Percentiles rank a stretch among this genome's conserved stretches.
Evolutionary conservation across 2,329 filamentous ascomycete species (phyloP).

Genomic region (Metarhizium rileyi): DNA sequence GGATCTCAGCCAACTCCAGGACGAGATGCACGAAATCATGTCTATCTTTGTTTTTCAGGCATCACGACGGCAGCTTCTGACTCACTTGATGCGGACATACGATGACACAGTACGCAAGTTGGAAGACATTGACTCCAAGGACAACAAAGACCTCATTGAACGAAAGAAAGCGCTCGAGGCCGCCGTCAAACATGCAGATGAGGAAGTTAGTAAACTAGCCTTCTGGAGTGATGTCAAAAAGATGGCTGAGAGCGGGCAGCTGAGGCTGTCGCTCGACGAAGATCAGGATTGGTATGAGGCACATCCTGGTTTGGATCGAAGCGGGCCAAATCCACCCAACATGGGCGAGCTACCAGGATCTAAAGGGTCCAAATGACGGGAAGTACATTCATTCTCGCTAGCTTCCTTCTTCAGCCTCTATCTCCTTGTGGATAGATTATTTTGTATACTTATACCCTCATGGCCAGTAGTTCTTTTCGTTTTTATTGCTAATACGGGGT

Average conservation of each 20-base stretch:
- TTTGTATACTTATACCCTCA: neutral
- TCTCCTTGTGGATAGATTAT: neutral
- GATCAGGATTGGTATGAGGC: constrained; percentile 26
- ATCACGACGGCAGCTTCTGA: constrained; percentile 68
- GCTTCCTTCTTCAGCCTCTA: neutral
- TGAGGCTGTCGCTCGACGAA: constrained; percentile 32
- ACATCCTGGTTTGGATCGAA: constrained; percentile 45
- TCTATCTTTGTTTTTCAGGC: constrained; percentile 79
- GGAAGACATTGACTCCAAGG: constrained; percentile 29
- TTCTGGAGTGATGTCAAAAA: constrained; percentile 81
- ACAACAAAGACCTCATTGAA: constrained; percentile 20
- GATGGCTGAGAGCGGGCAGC: constrained; percentile 47
- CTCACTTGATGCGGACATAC: constrained; percentile 53
- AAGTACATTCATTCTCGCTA: neutral
- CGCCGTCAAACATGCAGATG: constrained; percentile 66
- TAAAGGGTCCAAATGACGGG: neutral
- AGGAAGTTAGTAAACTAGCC: constrained; percentile 70
- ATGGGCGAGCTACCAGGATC: constrained; percentile 9
- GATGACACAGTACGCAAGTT: constrained; percentile 29
- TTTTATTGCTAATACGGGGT: neutral
- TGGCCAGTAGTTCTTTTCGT: neutral
- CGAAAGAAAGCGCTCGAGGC: constrained; percentile 60
- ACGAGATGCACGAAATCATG: constrained; percentile 80
- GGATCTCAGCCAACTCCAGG: constrained; percentile 65
- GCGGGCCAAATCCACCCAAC: constrained; percentile 34